Evolutionary conservation across 495 filamentous ascomycete genomes (phyloP), one percentile per base, ranked within the genome.

Genomic region (Hapsidospora chrysogenum): DNA sequence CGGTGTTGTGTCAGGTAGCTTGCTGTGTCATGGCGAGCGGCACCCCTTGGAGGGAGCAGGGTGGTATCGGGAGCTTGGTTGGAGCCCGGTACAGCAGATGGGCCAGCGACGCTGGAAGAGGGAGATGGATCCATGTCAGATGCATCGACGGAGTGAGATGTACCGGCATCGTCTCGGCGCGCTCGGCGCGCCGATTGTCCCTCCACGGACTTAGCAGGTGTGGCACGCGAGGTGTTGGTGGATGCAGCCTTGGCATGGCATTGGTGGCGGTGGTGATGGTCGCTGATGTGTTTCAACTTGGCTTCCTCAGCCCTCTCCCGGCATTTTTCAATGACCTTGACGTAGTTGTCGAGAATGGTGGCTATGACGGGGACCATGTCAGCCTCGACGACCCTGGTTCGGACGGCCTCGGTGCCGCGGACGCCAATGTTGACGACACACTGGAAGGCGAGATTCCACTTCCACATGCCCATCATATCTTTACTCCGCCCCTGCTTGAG

Each of bases 381-480:
- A 41, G 89, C 89, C 60, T 97, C 89, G 16, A 97, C 89, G 0
- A 97, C 87, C 41, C 89, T 68, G 30, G 92, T 95, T 33, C 89
- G 70, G 35, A 97, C 89, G 40, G 64, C 72, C 57, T 97, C 89
- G 4, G 89, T 93, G 37, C 89, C 89, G 37, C 89, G 74, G 43
- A 97, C 89, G 17, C 89, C 89, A 50, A 97, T 95, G 53, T 97
- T 97, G 50, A 96, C 85, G 20, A 95, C 86, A 53, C 92, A 96
- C 50, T 96, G 89, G 50, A 97, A 95, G 29, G 89, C 89, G 35
- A 97, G 67, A 49, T 94, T 97, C 89, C 89, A 97, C 63, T 96
- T 96, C 92, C 89, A 97, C 80, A 92, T 92, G 50, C 93, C 86
- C 86, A 95, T 94, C 76, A 94, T 74, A 54, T 96, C 85, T 62